Percentiles rank a stretch among this genome's conserved stretches.
phyloP scores from a whole-genome alignment of 495 filamentous ascomycete genomes.

The Extremus antarcticus region DNA sequence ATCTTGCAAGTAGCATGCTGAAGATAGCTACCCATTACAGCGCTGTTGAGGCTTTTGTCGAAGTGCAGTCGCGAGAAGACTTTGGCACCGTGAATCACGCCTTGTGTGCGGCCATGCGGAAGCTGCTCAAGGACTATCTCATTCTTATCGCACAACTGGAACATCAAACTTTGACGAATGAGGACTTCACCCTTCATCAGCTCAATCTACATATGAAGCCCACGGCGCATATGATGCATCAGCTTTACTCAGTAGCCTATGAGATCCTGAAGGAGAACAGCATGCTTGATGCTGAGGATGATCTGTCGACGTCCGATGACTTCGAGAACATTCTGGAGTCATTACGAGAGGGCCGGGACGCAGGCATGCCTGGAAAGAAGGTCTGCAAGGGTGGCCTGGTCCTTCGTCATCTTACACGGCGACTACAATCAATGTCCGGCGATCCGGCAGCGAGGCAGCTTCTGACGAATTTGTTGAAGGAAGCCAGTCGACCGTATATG shows the following conservation, averaged over 20 bases:
- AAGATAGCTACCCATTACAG: conserved; percentile 93
- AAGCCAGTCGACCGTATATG: conserved; percentile 93
- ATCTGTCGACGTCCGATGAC: conserved; percentile 71
- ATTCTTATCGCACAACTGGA: conserved; percentile 88
- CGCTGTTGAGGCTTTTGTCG: conserved; percentile 83
- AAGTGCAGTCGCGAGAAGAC: conserved; percentile 84
- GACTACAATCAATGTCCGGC: conserved; percentile 78
- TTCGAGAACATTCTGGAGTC: conserved; percentile 83
- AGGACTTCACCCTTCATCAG: conserved; percentile 79
- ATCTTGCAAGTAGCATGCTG: conserved; percentile 76
- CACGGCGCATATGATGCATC: conserved; percentile 77
- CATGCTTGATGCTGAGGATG: conserved; percentile 72
- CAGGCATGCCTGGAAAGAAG: conserved; percentile 69
- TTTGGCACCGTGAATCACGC: conserved; percentile 96
- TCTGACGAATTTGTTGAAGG: conserved; percentile 67
- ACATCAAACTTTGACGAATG: conserved; percentile 75
- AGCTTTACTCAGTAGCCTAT: conserved; percentile 75
- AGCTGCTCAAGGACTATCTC: conserved; percentile 83
- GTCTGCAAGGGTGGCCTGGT: conserved; percentile 92
- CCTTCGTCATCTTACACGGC: conserved; percentile 69
- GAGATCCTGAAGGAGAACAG: conserved; percentile 82
- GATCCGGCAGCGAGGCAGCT: conserved; percentile 77
- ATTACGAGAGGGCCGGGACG: conserved; percentile 64
- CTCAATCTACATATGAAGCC: conserved; percentile 84
- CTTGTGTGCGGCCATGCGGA: conserved; percentile 83